Base-by-base conservation (phyloP, 2,329 filamentous ascomycete genomes). In the Berkeleyomyces basicola region DNA sequence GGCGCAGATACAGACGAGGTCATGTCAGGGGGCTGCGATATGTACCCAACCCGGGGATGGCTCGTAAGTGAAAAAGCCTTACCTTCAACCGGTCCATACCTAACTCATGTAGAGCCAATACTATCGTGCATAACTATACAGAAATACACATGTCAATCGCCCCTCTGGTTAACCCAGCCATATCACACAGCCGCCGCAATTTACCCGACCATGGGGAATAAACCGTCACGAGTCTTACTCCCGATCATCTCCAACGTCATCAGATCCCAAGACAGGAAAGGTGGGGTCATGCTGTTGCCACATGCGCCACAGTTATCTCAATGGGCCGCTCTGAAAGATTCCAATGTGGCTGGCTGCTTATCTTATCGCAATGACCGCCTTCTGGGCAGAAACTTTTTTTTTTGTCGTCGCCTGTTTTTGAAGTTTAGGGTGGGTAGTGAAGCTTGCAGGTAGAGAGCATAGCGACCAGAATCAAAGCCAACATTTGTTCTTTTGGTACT, bases 351-450 rank as follows among this genome's bases (percentile, higher is more conserved):
- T 16, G n/a, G n/a, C n/a, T 10, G 6, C 51, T 44, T 59, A 59
- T 59, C 58, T 59, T 59, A 59, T 59, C 58, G 40, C 31, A 3
- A 14, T 36, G 42, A 37, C 58, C 58, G 58, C 58, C 58, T 59
- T 47, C 37, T 11, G 31, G 36, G 42, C 14, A 59, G 58, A 59
- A 59, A 59, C 58, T n/a, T 59, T 59, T 57, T 42, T 55, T 59
- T 47, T 46, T 59, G 42, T 46, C 42, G 16, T 11, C 9, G 16
- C 16, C 42, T n/a, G 9, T 33, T 46, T 36, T 53, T 37, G 11
- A 46, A n/a, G 31, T 33, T 1, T 2, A 53, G 31, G n/a, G 23
- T 11, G 31, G 37, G 6, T 36, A 23, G n/a, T 16, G 46, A 55
- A 55, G 51, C 51, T 55, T 16, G 6, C 33, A 16, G 51, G 7